A percentile compares a stretch with the other conserved stretches of the same genome.
Evolutionary conservation across 768 basidiomycete species (phyloP).

Genomic region (Boletus patriciae): DNA sequence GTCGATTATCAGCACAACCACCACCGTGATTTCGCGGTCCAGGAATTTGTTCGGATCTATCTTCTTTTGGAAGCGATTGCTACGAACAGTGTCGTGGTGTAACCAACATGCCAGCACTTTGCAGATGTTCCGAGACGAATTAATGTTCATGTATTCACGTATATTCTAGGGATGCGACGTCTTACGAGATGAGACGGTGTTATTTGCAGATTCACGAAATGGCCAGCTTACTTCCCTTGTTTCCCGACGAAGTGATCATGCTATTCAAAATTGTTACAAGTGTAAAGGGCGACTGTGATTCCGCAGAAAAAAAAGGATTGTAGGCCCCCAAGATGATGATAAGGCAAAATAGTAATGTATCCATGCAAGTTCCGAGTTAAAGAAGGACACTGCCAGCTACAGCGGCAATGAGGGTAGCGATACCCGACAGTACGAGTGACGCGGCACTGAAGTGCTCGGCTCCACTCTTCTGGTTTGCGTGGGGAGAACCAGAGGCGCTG

Average conservation of each 20-base stretch:
- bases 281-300: background rate
- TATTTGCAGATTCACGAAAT: background rate
- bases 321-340: conserved; percentile 4
- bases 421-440: conserved; percentile 25
- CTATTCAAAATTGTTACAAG: background rate
- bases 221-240: background rate
- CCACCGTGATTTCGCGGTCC: background rate
- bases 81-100: background rate
- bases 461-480: conserved; percentile 36
- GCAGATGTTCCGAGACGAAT: background rate
- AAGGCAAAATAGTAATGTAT: conserved; percentile 13
- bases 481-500: conserved; percentile 21
- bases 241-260: background rate
- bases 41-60: background rate
- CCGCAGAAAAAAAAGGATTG: background rate
- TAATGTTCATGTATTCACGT: conserved; percentile 15
- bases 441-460: conserved; percentile 26
- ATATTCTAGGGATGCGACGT: conserved; percentile 7
- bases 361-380: conserved; percentile 10
- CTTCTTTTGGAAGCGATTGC: conserved; percentile 1
- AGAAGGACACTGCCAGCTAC: conserved; percentile 24
- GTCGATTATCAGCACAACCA: background rate
- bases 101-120: background rate
- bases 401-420: conserved; percentile 25
- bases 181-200: conserved; percentile 4